Conservation (phyloP, 257 asterid species). For the Ligustrum vulgare region DNA sequence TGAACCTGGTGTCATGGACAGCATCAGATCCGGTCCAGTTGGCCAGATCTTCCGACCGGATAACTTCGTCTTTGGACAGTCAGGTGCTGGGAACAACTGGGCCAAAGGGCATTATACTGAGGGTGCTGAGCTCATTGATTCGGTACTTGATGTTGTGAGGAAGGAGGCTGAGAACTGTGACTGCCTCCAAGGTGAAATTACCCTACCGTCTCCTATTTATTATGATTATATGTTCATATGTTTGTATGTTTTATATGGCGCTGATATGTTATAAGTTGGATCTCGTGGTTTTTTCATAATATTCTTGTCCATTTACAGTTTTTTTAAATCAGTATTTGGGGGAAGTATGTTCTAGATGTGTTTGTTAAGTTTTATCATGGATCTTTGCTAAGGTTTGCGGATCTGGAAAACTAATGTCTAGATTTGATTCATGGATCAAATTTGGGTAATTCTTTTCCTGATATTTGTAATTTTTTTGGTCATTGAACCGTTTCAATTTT, state of each 20-base stretch:
- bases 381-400: background rate
- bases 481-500: background rate
- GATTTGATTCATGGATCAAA: background rate
- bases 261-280: background rate
- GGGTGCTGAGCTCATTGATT: constrained; percentile 28
- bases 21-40: constrained; percentile 21
- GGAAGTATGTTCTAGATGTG: background rate
- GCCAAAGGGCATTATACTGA: constrained; percentile 17
- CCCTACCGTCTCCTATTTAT: background rate
- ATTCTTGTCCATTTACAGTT: background rate
- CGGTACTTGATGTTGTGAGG: constrained; percentile 26
- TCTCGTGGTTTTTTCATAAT: background rate
- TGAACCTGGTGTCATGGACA: constrained; percentile 26
- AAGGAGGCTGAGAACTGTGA: constrained; percentile 27
- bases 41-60: constrained; percentile 11
- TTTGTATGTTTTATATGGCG: background rate
- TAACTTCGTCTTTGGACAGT: background rate
- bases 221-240: background rate
- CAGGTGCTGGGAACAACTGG: background rate
- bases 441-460: background rate
- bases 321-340: background rate
- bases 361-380: background rate
- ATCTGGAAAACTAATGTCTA: background rate
- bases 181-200: constrained; percentile 12
- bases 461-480: background rate